These are phyloP conservation scores for Linnemannia schmuckeri DNA, from an alignment of 192 early-diverging fungal species.

Conservation along the genomic window DNA sequence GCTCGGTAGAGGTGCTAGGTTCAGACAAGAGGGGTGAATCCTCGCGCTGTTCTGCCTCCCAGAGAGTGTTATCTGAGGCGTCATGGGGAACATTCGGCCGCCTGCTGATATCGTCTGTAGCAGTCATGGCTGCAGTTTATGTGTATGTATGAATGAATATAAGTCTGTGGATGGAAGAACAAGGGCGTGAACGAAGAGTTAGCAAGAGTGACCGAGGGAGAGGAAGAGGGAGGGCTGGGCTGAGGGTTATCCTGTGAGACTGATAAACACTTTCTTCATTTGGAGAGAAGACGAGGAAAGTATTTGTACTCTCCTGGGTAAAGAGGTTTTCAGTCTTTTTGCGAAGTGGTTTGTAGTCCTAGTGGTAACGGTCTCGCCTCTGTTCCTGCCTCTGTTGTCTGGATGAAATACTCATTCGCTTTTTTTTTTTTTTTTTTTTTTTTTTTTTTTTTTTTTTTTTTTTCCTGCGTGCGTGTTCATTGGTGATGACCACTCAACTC, in stretches of 20 bases:
- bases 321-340: not conserved
- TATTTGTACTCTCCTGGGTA: not conserved
- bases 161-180: not conserved
- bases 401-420: not conserved
- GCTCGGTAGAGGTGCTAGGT: not conserved
- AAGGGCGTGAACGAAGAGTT: not conserved
- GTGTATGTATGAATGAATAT: not conserved
- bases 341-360: not conserved
- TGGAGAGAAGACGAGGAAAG: not conserved
- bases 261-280: not conserved
- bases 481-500: not conserved
- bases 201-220: not conserved
- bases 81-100: not conserved
- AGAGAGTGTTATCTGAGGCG: slow-evolving; percentile 3
- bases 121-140: not conserved
- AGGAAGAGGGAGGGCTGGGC: not conserved
- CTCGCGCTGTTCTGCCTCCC: slow-evolving; percentile 16
- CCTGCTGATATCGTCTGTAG: not conserved
- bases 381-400: not conserved
- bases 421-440: not conserved
- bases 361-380: not conserved
- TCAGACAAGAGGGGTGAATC: not conserved
- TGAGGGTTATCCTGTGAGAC: not conserved
- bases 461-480: not conserved
- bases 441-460: not conserved